phyloP scores from a whole-genome alignment of 805 yeast species.

The Nakazawaea populi region DNA sequence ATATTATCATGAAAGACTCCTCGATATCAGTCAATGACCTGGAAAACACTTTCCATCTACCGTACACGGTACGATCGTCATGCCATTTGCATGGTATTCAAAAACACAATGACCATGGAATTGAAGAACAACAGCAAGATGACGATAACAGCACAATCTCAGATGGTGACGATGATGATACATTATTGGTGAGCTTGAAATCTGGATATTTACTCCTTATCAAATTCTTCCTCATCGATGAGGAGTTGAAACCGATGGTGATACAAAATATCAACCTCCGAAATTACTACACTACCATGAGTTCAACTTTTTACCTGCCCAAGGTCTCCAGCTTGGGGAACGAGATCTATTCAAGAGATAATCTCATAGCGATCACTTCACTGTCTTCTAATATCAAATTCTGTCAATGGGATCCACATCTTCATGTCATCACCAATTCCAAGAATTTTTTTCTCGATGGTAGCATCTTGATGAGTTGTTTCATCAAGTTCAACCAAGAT shows the following conservation, averaged over 20 bases:
- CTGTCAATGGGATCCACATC: not conserved
- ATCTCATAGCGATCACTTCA: conserved; percentile 19
- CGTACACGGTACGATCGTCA: conserved; percentile 5
- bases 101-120: too few species aligned
- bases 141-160: not conserved
- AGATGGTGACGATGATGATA: conserved; percentile 14
- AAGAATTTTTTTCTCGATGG: conserved; percentile 19
- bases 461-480: conserved; percentile 16
- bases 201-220: conserved; percentile 18
- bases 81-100: conserved; percentile 2
- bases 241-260: conserved; percentile 18
- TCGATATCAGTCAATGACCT: conserved; percentile 3
- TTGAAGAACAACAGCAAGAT: too few species aligned
- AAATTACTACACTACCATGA: conserved; percentile 10
- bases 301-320: not conserved
- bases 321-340: conserved; percentile 15
- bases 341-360: conserved; percentile 11
- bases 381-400: conserved; percentile 15
- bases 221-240: conserved; percentile 14
- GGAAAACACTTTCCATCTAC: not conserved
- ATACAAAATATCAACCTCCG: conserved; percentile 5
- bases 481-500: conserved; percentile 10
- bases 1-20: conserved; percentile 1
- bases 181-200: conserved; percentile 18
- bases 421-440: conserved; percentile 9